Percentiles rank a stretch among this genome's conserved stretches.
phyloP scores from a whole-genome alignment of 441 rosid genomes.

The Dalechampia spathulata region DNA sequence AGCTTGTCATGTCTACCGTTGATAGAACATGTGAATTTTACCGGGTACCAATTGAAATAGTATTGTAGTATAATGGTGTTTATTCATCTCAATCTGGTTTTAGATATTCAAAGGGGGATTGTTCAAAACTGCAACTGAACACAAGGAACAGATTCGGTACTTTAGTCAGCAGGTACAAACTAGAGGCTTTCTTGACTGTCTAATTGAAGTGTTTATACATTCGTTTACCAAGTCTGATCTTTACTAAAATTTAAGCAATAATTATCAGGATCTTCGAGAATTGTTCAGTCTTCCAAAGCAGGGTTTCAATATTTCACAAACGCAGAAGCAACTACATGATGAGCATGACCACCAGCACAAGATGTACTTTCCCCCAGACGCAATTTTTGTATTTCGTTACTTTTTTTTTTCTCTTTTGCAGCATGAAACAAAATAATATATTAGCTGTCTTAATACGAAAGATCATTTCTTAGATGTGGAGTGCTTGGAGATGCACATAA shows the following conservation, averaged over 20 bases:
- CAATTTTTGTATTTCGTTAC: too few species aligned
- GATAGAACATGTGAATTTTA: neutral
- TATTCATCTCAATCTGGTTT: constrained; percentile 2
- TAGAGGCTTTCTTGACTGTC: neutral
- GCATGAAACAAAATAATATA: neutral
- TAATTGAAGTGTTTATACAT: constrained; percentile 5
- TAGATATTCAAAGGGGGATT: constrained; percentile 91
- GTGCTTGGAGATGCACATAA: too few species aligned
- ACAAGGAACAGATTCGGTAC: constrained; percentile 92
- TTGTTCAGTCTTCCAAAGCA: constrained; percentile 82
- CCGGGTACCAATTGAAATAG: neutral
- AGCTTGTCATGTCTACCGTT: neutral
- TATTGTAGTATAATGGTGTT: neutral
- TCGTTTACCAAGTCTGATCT: neutral
- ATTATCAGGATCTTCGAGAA: constrained; percentile 78
- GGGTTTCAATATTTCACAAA: constrained; percentile 81
- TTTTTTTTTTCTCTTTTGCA: neutral
- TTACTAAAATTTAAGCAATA: neutral
- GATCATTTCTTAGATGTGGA: too few species aligned
- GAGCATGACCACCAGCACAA: constrained; percentile 74
- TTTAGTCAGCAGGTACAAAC: constrained; percentile 75
- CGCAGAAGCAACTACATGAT: constrained; percentile 83
- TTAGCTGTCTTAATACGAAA: too few species aligned
- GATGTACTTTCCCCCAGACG: too few species aligned
- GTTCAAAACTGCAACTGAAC: constrained; percentile 93